Evolutionary conservation across 2,329 filamentous ascomycete species (phyloP).

Genomic region (Diaporthe helianthi): DNA sequence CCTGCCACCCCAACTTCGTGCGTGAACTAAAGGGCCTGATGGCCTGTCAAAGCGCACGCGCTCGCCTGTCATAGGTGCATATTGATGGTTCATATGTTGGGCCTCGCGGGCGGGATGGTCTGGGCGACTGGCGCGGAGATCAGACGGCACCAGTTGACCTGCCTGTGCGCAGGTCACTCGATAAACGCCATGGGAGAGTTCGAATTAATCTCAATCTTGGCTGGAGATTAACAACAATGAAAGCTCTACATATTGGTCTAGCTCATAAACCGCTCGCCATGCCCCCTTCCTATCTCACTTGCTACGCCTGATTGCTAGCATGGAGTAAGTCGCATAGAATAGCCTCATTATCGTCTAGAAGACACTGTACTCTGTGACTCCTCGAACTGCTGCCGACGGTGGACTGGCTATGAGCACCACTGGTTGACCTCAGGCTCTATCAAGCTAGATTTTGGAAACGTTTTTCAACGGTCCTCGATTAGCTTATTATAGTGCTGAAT

Average conservation of each 20-base stretch:
- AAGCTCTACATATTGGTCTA: neutral
- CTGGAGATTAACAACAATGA: neutral
- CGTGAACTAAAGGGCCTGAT: neutral
- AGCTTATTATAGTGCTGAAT: neutral
- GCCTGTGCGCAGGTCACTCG: neutral
- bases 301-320: too few species aligned
- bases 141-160: constrained; percentile 3
- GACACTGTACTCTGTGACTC: neutral
- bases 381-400: neutral
- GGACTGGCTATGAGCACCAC: neutral
- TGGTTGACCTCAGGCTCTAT: neutral
- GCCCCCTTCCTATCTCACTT: neutral
- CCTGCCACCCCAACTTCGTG: constrained; percentile 10
- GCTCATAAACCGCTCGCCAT: neutral
- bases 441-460: neutral
- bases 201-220: constrained; percentile 1
- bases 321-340: neutral
- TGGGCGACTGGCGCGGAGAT: constrained; percentile 8
- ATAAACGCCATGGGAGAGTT: neutral
- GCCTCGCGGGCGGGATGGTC: neutral
- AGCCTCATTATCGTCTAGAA: neutral
- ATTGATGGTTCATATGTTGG: too few species aligned
- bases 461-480: neutral
- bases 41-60: constrained; percentile 6
- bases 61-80: neutral